These are phyloP conservation scores for Rhodotorula kratochvilovae DNA, from an alignment of 768 basidiomycete species.

Conservation along the genomic window DNA sequence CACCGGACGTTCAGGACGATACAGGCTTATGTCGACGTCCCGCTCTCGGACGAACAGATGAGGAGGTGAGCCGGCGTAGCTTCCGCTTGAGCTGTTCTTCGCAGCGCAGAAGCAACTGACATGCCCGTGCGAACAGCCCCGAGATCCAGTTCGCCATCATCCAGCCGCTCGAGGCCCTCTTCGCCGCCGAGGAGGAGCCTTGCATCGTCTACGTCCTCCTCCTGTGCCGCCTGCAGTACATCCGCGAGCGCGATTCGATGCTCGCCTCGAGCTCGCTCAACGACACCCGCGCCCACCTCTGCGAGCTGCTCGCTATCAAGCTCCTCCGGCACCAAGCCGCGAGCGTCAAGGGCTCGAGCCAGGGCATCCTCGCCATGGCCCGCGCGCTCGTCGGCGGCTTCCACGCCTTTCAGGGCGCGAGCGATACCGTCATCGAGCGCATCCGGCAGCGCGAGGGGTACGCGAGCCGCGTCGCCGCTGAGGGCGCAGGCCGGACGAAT, in stretches of 20 bases:
- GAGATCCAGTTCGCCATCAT: conserved; percentile 28
- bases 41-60: conserved; percentile 32
- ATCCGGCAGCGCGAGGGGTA: conserved; percentile 46
- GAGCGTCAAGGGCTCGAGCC: background rate
- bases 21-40: conserved; percentile 18
- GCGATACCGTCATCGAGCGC: conserved; percentile 30
- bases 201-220: conserved; percentile 39
- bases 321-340: conserved; percentile 30
- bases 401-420: conserved; percentile 38
- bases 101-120: background rate
- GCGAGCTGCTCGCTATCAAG: conserved; percentile 34
- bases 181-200: conserved; percentile 11
- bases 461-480: conserved; percentile 41
- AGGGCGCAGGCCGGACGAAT: conserved; percentile 31
- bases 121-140: background rate
- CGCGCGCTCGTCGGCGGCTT: conserved; percentile 34
- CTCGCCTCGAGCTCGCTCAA: conserved; percentile 32
- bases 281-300: conserved; percentile 34
- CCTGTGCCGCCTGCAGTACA: conserved; percentile 35
- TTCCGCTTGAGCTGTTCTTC: background rate
- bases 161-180: conserved; percentile 8
- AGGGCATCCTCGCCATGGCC: conserved; percentile 32
- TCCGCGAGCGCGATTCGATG: conserved; percentile 19
- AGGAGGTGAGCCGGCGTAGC: background rate
- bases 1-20: conserved; percentile 22